These are phyloP conservation scores for Stromatinia cepivora DNA, from an alignment of 2,329 filamentous ascomycete genomes.

Conservation along the genomic window DNA sequence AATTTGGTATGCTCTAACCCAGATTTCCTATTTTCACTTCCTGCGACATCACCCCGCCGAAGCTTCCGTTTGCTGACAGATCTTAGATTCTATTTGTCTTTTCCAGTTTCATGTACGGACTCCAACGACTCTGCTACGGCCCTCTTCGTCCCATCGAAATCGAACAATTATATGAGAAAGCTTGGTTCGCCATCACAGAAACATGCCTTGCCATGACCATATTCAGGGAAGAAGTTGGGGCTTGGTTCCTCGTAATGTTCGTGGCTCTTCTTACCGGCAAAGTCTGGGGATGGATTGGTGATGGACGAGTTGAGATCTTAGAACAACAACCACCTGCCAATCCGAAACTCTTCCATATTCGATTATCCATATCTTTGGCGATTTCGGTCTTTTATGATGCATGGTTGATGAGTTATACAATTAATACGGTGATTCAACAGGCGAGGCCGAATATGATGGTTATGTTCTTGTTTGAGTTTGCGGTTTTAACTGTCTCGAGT, in stretches of 20 bases:
- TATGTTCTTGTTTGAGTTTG: constrained; percentile 98
- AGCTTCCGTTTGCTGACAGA: constrained; percentile 15
- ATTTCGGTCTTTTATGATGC: constrained; percentile 79
- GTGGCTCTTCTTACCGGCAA: constrained; percentile 88
- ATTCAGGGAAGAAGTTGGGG: constrained; percentile 91
- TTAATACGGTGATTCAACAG: constrained; percentile 80
- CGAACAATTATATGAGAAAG: constrained; percentile 95
- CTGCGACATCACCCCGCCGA: background rate
- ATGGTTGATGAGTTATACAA: constrained; percentile 76
- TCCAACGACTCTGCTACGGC: constrained; percentile 90
- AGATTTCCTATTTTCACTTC: background rate
- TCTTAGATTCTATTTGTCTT: constrained; percentile 69
- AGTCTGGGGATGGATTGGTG: constrained; percentile 98
- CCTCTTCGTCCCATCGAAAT: constrained; percentile 89
- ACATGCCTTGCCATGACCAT: constrained; percentile 98
- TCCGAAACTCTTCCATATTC: constrained; percentile 80
- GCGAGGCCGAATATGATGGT: constrained; percentile 99
- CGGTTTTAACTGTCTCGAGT: constrained; percentile 78
- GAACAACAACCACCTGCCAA: constrained; percentile 94
- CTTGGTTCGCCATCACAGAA: constrained; percentile 97
- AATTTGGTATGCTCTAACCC: constrained; percentile 58
- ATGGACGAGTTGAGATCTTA: constrained; percentile 88
- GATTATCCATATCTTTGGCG: constrained; percentile 75
- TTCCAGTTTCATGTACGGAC: constrained; percentile 76
- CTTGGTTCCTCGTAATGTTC: constrained; percentile 96